These are phyloP conservation scores for Bipolaris cookei DNA, from an alignment of 2,329 filamentous ascomycete species.

Conservation along the genomic window DNA sequence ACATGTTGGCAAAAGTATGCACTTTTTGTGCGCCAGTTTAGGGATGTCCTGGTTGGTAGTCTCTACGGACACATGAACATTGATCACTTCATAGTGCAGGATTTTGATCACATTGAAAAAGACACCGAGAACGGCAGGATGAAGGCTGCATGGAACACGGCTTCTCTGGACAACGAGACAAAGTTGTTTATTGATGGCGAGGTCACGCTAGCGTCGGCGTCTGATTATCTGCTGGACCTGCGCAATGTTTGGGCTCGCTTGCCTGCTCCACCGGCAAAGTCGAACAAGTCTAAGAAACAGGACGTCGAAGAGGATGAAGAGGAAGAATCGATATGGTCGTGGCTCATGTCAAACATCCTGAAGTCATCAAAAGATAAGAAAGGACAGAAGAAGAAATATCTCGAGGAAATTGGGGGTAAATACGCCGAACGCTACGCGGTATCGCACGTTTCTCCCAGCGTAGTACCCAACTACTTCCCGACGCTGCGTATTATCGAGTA, in stretches of 20 bases:
- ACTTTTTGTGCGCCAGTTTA: conserved; percentile 86
- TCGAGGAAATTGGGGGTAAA: conserved; percentile 75
- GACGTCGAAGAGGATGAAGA: conserved; percentile 22
- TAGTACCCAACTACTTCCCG: conserved; percentile 93
- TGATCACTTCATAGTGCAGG: conserved; percentile 93
- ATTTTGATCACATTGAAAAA: conserved; percentile 77
- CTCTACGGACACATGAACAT: conserved; percentile 98
- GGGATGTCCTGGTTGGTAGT: conserved; percentile 81
- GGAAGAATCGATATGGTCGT: conserved; percentile 29
- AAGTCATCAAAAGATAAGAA: conserved; percentile 28
- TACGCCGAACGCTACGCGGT: conserved; percentile 87
- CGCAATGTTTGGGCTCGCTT: conserved; percentile 78
- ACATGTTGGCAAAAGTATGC: conserved; percentile 98
- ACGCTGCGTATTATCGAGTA: conserved; percentile 91
- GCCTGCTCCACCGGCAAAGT: conserved; percentile 55
- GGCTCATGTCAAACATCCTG: conserved; percentile 22
- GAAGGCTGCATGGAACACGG: conserved; percentile 29
- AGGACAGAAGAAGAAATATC: conserved; percentile 61
- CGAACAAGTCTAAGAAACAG: conserved; percentile 23
- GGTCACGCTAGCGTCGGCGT: conserved; percentile 70
- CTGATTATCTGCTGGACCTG: conserved; percentile 80
- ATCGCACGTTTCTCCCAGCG: conserved; percentile 79
- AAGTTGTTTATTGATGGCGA: conserved; percentile 51
- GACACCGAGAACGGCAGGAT: conserved; percentile 54
- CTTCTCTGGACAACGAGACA: conserved; percentile 38